These are phyloP conservation scores for Cladosporium sphaerospermum DNA, from an alignment of 2,329 filamentous ascomycete genomes.

Conservation along the genomic window DNA sequence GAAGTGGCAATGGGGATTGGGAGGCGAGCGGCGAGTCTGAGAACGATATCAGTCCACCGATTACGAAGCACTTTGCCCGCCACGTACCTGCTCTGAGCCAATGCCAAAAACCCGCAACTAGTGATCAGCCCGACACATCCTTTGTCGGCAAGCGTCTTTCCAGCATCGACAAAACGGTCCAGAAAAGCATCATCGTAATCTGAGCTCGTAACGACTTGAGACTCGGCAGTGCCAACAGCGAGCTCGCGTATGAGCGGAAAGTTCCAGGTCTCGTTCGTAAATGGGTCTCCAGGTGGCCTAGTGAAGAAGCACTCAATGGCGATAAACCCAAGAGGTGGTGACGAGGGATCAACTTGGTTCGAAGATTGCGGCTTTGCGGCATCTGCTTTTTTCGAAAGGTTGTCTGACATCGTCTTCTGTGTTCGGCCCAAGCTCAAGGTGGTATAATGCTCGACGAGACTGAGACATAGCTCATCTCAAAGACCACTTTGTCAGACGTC, in stretches of 20 bases:
- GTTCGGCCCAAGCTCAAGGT: too few relatives aligned
- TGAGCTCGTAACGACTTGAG: conserved; percentile 25
- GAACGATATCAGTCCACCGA: neutral
- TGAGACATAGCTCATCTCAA: too few relatives aligned
- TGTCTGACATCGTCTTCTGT: too few relatives aligned
- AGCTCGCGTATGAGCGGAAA: conserved; percentile 34
- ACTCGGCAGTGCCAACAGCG: conserved; percentile 27
- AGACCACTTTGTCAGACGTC: too few relatives aligned
- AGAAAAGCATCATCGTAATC: conserved; percentile 30
- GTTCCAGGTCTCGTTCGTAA: conserved; percentile 32
- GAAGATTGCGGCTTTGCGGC: neutral
- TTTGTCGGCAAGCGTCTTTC: conserved; percentile 27
- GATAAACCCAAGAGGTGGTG: conserved; percentile 33
- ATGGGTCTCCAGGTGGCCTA: conserved; percentile 33
- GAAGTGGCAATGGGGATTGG: conserved; percentile 35
- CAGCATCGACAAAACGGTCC: conserved; percentile 32
- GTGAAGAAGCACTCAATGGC: conserved; percentile 31
- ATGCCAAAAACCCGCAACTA: conserved; percentile 37
- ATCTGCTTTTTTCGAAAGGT: too few relatives aligned
- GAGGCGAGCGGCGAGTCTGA: conserved; percentile 19
- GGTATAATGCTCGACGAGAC: too few relatives aligned
- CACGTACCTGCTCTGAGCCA: conserved; percentile 25
- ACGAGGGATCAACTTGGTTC: neutral
- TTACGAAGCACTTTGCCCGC: conserved; percentile 18
- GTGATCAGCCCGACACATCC: conserved; percentile 35